Conservation (phyloP, 2,329 filamentous ascomycete species). For the Penicillium thymicola region DNA sequence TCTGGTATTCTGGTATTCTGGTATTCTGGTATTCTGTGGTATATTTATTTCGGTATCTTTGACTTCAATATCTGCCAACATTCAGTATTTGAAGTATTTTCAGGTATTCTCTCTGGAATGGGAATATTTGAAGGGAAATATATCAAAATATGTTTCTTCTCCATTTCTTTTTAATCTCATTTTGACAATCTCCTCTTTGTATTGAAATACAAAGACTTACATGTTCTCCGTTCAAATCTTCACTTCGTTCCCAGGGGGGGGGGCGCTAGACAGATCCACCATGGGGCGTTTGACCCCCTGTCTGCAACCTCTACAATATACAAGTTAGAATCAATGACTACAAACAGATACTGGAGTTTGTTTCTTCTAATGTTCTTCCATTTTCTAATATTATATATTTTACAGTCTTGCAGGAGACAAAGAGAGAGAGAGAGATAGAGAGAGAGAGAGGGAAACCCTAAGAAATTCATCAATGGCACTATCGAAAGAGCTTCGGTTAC, state of each 20-base stretch:
- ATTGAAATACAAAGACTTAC: background rate
- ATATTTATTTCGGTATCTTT: background rate
- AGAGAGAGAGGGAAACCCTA: background rate
- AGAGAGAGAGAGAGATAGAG: background rate
- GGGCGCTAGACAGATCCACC: background rate
- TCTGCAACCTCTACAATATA: background rate
- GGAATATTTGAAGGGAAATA: background rate
- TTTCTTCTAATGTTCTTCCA: background rate
- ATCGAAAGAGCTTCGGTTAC: conserved; percentile 12
- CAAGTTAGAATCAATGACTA: background rate
- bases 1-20: background rate
- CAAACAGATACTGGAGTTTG: background rate
- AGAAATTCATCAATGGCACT: conserved; percentile 6
- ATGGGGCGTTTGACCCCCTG: background rate
- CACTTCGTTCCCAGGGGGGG: conserved; percentile 2
- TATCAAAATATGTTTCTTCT: background rate
- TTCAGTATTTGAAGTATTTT: background rate
- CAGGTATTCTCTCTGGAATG: background rate
- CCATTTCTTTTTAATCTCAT: background rate
- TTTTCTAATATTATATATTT: background rate
- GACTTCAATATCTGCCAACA: background rate
- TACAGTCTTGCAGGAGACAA: background rate
- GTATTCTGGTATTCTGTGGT: background rate
- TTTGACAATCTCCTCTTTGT: background rate
- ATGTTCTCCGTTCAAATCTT: background rate